Evolutionary conservation across 495 filamentous ascomycete species (phyloP), one percentile per base, ranked within the genome.

Genomic region (Penicillium atrosanguineum): DNA sequence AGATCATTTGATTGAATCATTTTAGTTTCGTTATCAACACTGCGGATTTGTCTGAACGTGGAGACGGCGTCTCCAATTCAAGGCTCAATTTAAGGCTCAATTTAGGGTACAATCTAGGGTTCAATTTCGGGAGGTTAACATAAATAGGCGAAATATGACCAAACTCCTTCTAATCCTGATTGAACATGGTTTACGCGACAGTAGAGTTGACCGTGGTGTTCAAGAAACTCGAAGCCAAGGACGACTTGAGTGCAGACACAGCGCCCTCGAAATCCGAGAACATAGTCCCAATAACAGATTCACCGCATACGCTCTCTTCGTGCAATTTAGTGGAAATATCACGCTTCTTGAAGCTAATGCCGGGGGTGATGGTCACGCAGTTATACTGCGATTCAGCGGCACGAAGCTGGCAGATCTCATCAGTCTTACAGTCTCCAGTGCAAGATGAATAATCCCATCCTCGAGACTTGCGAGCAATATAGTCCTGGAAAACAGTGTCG

Each of bases 371-470:
- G 5, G 23, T 23, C 23, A 23, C 23, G 23, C 68, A 71, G 43
- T 65, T 65, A 39, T 64, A 67, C 50, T 69, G 68, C 8, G 68
- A 48, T 25, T 71, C 59, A 7, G 68, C 68, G 8, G 64, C 70
- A 31, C 76, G 62, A 25, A 79, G 46, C 26, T 65, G 50, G 50
- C 75, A 78, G 42, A 79, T 72, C 52, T 74, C 67, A 4, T 63
- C 48, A 1, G 62, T 70, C 48, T 71, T 70, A 49, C 76, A 79
- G 43, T 43, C 53, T 1, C 68, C 69, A 0, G 58, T 65, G 44
- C 76, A 77, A 11, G 59, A 55, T 0, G 48, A 44, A n/a, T 64
- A 56, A 43, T 70, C 60, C 58, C 62, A 78, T n/a, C 65, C 72
- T 36, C 74, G 65, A 29, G 53, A 59, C 41, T 70, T 73, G n/a